Evolutionary conservation across 139 green algal species (phyloP).

Genomic region (Micractinium conductrix): DNA sequence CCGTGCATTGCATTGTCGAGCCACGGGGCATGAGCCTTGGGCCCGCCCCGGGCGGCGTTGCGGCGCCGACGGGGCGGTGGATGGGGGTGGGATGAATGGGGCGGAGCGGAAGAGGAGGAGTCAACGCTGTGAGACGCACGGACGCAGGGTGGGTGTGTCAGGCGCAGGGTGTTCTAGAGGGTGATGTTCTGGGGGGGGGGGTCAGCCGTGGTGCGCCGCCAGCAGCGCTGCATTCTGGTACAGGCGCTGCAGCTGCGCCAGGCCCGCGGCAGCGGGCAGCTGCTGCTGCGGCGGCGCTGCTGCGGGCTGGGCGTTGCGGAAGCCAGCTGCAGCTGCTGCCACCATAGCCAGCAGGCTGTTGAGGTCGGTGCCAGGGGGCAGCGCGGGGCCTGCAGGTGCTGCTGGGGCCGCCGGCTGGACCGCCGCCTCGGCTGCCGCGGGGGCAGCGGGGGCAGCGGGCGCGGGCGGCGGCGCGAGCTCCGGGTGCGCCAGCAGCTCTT

Average conservation of each 20-base stretch:
- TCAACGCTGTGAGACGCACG: too few species aligned
- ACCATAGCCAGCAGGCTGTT: slow-evolving; percentile 2
- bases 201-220: too few species aligned
- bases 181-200: too few species aligned
- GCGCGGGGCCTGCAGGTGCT: not conserved
- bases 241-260: slow-evolving; percentile 8
- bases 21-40: too few species aligned
- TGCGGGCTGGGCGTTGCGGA: not conserved
- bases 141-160: too few species aligned
- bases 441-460: not conserved
- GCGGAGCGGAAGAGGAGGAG: too few species aligned
- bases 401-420: not conserved
- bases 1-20: too few species aligned
- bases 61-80: too few species aligned
- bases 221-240: too few species aligned
- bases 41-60: too few species aligned
- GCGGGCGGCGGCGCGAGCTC: not conserved
- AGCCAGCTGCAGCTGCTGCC: not conserved
- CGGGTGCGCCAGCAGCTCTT: not conserved
- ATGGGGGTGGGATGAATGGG: too few species aligned
- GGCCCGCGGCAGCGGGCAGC: not conserved
- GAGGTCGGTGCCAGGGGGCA: not conserved
- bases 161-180: too few species aligned
- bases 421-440: not conserved
- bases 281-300: slow-evolving; percentile 1